phyloP scores from a whole-genome alignment of 805 yeast genomes.

The Candida piceae region DNA sequence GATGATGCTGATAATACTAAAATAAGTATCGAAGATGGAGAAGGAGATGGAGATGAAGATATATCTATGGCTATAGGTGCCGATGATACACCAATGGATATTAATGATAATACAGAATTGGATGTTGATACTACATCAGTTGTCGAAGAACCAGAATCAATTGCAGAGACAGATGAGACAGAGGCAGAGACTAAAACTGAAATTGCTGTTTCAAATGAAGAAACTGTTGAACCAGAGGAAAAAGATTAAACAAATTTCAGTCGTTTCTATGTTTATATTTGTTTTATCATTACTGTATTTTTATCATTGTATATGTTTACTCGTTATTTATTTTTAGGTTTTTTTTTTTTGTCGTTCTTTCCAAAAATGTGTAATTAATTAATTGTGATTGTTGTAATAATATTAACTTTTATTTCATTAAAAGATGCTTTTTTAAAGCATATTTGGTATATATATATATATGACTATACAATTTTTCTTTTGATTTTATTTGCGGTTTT shows the following conservation, averaged over 20 bases:
- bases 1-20: slow-evolving; percentile 1
- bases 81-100: slow-evolving; percentile 8
- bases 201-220: slow-evolving; percentile 9
- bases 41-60: slow-evolving; percentile 1
- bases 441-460: no score
- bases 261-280: no score
- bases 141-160: slow-evolving; percentile 3
- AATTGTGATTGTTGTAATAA: no score
- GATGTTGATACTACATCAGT: slow-evolving; percentile 3
- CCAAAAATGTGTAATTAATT: no score
- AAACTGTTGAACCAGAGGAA: slow-evolving; percentile 4
- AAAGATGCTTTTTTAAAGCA: no score
- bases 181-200: no score
- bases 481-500: no score
- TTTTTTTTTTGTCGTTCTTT: no score
- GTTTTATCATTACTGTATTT: not conserved
- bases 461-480: no score
- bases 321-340: not conserved
- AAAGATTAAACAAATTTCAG: no score
- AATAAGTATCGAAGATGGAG: slow-evolving; percentile 1
- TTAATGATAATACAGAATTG: not conserved
- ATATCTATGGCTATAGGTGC: not conserved
- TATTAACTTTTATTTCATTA: no score
- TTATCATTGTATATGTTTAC: not conserved
- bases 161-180: not conserved